Evolutionary conservation across 495 filamentous ascomycete species (phyloP).

Genomic region (Letharia lupina): DNA sequence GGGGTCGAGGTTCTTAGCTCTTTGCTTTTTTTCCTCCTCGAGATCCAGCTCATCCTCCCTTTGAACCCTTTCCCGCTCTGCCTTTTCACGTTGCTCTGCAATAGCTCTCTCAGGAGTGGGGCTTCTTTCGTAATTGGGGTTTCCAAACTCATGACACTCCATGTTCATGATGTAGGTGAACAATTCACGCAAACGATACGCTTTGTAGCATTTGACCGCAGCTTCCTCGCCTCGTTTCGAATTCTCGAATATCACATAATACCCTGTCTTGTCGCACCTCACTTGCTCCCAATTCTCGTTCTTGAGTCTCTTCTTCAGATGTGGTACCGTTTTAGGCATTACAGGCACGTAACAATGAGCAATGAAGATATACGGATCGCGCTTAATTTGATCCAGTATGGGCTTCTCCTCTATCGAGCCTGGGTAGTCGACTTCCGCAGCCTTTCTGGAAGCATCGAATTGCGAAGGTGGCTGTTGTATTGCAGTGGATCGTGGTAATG

Average conservation of each 20-base stretch:
- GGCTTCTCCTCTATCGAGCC: constrained; percentile 52
- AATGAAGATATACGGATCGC: constrained; percentile 89
- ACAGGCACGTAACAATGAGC: constrained; percentile 78
- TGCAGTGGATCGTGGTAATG: constrained; percentile 25
- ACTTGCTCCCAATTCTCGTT: constrained; percentile 68
- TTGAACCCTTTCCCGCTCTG: constrained; percentile 46
- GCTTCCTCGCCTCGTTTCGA: constrained; percentile 67
- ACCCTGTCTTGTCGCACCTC: constrained; percentile 72
- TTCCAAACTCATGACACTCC: constrained; percentile 66
- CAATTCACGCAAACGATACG: constrained; percentile 64
- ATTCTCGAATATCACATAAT: constrained; percentile 83
- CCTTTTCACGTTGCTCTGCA: constrained; percentile 48
- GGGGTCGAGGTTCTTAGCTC: constrained; percentile 77
- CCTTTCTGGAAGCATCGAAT: constrained; percentile 28
- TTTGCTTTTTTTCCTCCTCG: constrained; percentile 76
- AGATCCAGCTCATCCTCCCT: constrained; percentile 68
- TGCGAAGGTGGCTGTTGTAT: constrained; percentile 10
- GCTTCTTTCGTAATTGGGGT: constrained; percentile 57
- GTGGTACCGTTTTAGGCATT: constrained; percentile 69
- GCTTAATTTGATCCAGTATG: constrained; percentile 58
- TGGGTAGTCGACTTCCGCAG: constrained; percentile 38
- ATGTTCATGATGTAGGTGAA: constrained; percentile 94
- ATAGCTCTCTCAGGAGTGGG: constrained; percentile 46
- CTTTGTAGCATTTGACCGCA: constrained; percentile 63
- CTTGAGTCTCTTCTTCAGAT: constrained; percentile 80